phyloP scores from a whole-genome alignment of 2,329 filamentous ascomycete species.

The Sclerotinia glacialis region DNA sequence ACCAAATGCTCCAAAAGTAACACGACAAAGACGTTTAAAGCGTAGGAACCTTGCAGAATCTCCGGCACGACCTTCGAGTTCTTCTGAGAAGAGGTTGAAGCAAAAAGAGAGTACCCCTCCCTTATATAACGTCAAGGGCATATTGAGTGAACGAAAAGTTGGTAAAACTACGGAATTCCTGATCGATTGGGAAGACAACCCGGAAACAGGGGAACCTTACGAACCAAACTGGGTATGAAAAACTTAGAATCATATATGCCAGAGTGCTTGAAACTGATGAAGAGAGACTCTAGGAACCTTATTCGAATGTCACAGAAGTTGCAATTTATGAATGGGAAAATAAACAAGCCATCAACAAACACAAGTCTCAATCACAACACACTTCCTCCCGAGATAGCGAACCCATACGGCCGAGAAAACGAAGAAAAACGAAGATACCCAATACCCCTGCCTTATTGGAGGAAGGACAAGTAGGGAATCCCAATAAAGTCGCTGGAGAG shows the following conservation, averaged over 20 bases:
- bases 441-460: slow-evolving; percentile 3
- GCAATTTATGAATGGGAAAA: slow-evolving; percentile 23
- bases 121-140: slow-evolving; percentile 23
- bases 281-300: slow-evolving; percentile 32
- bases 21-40: slow-evolving; percentile 13
- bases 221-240: slow-evolving; percentile 51
- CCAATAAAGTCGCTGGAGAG: slow-evolving; percentile 23
- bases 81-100: not conserved
- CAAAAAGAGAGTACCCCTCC: not conserved
- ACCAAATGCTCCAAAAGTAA: slow-evolving; percentile 5
- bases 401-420: slow-evolving; percentile 28
- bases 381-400: slow-evolving; percentile 25
- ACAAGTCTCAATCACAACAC: not conserved
- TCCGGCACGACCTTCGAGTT: not conserved
- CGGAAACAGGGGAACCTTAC: slow-evolving; percentile 48
- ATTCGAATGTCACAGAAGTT: slow-evolving; percentile 17
- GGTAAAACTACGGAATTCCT: slow-evolving; percentile 44
- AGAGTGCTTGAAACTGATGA: not conserved
- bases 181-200: slow-evolving; percentile 56
- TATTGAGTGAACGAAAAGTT: slow-evolving; percentile 26
- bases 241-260: not conserved
- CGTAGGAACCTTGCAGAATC: slow-evolving; percentile 6
- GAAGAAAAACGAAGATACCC: slow-evolving; percentile 19
- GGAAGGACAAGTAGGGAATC: slow-evolving; percentile 21
- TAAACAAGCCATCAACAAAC: not conserved